Conservation (phyloP, 345 rosid species). For the Litchi chinensis region DNA sequence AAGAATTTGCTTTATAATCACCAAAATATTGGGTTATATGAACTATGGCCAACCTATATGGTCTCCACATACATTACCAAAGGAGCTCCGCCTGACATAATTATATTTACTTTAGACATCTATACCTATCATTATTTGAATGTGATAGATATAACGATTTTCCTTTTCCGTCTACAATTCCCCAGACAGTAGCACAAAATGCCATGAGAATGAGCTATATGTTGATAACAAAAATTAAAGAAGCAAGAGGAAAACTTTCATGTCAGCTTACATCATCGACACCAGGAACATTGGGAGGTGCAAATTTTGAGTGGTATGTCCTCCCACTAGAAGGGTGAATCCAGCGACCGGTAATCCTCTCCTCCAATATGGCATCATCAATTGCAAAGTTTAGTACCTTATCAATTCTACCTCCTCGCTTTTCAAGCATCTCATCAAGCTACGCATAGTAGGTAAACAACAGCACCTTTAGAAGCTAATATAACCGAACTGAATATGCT, state of each 20-base stretch:
- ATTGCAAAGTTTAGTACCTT: slow-evolving; percentile 89
- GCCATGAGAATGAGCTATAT: neutral
- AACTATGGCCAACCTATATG: neutral
- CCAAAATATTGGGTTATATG: neutral
- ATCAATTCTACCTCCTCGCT: slow-evolving; percentile 71
- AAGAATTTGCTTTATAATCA: neutral
- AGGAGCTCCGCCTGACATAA: neutral
- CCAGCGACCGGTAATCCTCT: slow-evolving; percentile 97
- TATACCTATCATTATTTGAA: too few relatives aligned
- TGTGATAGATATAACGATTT: neutral
- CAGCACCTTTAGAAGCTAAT: slow-evolving; percentile 7
- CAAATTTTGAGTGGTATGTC: slow-evolving; percentile 80
- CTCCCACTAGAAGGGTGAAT: slow-evolving; percentile 97
- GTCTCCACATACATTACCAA: neutral
- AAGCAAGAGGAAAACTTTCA: slow-evolving; percentile 12
- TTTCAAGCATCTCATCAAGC: slow-evolving; percentile 96
- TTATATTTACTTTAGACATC: neutral
- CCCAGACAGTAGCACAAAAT: neutral
- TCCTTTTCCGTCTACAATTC: neutral
- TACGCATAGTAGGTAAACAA: slow-evolving; percentile 27
- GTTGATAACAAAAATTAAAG: neutral
- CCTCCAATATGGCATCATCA: slow-evolving; percentile 87
- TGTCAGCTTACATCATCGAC: slow-evolving; percentile 76
- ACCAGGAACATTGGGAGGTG: slow-evolving; percentile 84
- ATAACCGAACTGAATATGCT: neutral